Conservation (phyloP, 768 basidiomycete species). For the Atractiella rhizophila region DNA sequence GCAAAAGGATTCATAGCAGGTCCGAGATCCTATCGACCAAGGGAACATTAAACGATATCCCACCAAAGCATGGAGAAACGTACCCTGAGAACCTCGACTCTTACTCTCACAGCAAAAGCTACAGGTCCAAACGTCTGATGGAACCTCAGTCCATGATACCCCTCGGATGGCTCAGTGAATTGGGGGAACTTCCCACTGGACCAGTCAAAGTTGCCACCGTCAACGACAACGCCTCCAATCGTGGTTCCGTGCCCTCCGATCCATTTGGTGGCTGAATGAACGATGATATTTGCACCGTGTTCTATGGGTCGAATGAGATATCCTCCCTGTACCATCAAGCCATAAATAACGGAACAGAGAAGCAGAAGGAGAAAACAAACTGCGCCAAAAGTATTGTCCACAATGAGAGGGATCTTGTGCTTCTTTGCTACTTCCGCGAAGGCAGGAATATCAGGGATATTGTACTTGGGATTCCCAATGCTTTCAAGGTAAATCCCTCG, state of each 20-base stretch:
- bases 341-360: background rate
- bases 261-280: slow-evolving; percentile 62
- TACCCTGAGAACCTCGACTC: slow-evolving; percentile 24
- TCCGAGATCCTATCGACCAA: slow-evolving; percentile 6
- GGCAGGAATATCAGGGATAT: slow-evolving; percentile 37
- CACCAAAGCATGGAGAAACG: background rate
- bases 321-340: slow-evolving; percentile 11
- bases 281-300: slow-evolving; percentile 50
- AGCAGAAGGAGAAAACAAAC: background rate
- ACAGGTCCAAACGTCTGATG: slow-evolving; percentile 38
- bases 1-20: slow-evolving; percentile 41
- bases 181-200: slow-evolving; percentile 36
- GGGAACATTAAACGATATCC: background rate
- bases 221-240: slow-evolving; percentile 49
- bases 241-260: slow-evolving; percentile 37
- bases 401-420: slow-evolving; percentile 45
- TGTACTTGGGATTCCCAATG: slow-evolving; percentile 52
- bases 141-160: slow-evolving; percentile 46
- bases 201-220: slow-evolving; percentile 48
- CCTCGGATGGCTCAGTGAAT: slow-evolving; percentile 48
- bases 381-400: slow-evolving; percentile 29
- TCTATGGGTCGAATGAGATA: slow-evolving; percentile 46
- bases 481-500: slow-evolving; percentile 34
- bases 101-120: slow-evolving; percentile 43
- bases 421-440: slow-evolving; percentile 53